Conservation (phyloP, 768 basidiomycete genomes). For the Clavaria fumosa region DNA sequence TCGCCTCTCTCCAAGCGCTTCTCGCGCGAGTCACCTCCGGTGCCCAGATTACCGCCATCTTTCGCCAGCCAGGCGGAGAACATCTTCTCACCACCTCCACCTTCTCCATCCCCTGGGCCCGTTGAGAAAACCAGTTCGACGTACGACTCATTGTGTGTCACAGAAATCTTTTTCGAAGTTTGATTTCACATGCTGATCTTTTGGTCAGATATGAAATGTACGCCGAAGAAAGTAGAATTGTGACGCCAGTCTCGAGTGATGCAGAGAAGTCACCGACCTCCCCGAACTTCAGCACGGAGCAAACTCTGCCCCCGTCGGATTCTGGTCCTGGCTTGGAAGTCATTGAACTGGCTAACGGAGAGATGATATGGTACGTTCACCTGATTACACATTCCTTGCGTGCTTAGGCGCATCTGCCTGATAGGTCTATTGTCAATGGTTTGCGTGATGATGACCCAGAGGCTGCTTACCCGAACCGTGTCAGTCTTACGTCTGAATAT, state of each 20-base stretch:
- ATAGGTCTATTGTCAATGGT: conserved; percentile 72
- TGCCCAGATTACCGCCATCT: conserved; percentile 46
- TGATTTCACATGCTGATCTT: conserved; percentile 12
- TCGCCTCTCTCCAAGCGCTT: conserved; percentile 39
- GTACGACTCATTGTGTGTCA: conserved; percentile 65
- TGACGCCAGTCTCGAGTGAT: conserved; percentile 21
- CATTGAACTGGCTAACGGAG: conserved; percentile 73
- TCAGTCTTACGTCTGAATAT: conserved; percentile 64
- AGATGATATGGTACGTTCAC: conserved; percentile 56
- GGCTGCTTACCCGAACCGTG: conserved; percentile 47
- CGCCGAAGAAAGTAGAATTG: conserved; percentile 37
- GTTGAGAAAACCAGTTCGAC: conserved; percentile 54
- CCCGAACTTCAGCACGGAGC: conserved; percentile 18
- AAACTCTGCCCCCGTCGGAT: conserved; percentile 22
- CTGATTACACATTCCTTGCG: conserved; percentile 10
- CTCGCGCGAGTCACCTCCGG: conserved; percentile 55
- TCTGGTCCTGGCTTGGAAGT: conserved; percentile 57
- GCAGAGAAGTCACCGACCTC: conserved; percentile 19
- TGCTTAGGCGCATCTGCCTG: background rate
- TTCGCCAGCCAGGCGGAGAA: conserved; percentile 29
- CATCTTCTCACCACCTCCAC: conserved; percentile 24
- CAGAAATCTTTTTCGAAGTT: conserved; percentile 7
- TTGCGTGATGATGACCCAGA: conserved; percentile 65
- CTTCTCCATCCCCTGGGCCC: conserved; percentile 23
- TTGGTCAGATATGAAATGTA: conserved; percentile 65